Evolutionary conservation across 2,329 filamentous ascomycete species (phyloP).

Genomic region (Leptographium radiaticola): DNA sequence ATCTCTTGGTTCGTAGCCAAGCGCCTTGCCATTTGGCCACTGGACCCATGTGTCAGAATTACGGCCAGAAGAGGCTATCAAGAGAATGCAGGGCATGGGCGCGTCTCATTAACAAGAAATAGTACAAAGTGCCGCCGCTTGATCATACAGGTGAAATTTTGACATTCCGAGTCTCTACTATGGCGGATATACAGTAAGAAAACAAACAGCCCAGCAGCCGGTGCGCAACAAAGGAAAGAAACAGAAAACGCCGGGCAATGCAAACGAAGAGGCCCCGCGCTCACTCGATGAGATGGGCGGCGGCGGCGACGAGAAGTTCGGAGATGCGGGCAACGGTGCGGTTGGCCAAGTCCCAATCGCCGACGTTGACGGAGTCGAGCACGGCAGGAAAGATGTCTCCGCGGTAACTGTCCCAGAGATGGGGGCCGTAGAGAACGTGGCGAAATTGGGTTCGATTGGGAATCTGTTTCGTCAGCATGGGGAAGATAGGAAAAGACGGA

Average conservation of each 20-base stretch:
- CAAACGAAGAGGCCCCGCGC: background rate
- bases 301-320: slow-evolving; percentile 50
- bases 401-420: slow-evolving; percentile 59
- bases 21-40: slow-evolving; percentile 22
- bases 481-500: background rate
- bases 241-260: slow-evolving; percentile 9
- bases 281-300: slow-evolving; percentile 15
- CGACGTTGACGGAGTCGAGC: slow-evolving; percentile 60
- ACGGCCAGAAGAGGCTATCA: background rate
- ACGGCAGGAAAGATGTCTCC: slow-evolving; percentile 70
- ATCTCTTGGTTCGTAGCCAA: slow-evolving; percentile 25
- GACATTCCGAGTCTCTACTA: background rate
- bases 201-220: background rate
- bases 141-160: background rate
- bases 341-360: slow-evolving; percentile 58
- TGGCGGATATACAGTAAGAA: background rate
- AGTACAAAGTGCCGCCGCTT: too few species aligned
- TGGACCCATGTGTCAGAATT: slow-evolving; percentile 5
- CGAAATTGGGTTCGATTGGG: slow-evolving; percentile 87
- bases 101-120: too few species aligned
- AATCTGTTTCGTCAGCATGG: slow-evolving; percentile 35
- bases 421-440: slow-evolving; percentile 79
- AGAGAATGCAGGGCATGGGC: too few species aligned
- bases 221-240: background rate
- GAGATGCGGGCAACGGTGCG: slow-evolving; percentile 60